phyloP scores from a whole-genome alignment of 1,139 yeast genomes.

The Blastobotrys raffinosifermentans region DNA sequence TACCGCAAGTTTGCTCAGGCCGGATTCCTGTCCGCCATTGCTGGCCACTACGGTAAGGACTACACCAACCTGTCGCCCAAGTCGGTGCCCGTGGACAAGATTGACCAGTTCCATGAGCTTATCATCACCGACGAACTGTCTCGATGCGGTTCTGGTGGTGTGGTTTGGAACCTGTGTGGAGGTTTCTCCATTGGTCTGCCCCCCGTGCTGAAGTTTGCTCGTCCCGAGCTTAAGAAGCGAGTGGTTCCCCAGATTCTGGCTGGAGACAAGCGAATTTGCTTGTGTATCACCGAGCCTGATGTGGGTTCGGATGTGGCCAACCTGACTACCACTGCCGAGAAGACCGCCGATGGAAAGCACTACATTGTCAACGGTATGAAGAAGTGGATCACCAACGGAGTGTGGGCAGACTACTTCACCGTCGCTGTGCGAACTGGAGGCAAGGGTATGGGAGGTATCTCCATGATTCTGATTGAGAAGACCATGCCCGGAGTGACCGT shows the following conservation, averaged over 20 bases:
- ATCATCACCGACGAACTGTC: conserved; percentile 36
- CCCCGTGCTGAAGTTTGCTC: conserved; percentile 35
- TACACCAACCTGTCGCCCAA: conserved; percentile 31
- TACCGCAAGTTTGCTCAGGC: conserved; percentile 31
- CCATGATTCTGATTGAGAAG: conserved; percentile 37
- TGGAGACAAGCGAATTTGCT: conserved; percentile 39
- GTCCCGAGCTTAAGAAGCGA: conserved; percentile 31
- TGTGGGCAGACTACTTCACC: conserved; percentile 39
- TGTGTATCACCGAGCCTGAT: conserved; percentile 40
- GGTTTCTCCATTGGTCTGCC: conserved; percentile 40
- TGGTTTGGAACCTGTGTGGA: conserved; percentile 37
- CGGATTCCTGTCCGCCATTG: conserved; percentile 32
- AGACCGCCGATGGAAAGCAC: conserved; percentile 37
- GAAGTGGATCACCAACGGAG: conserved; percentile 43
- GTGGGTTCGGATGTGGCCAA: conserved; percentile 44
- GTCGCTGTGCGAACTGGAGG: conserved; percentile 44
- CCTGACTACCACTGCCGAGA: conserved; percentile 35
- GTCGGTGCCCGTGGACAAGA: conserved; percentile 33
- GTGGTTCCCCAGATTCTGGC: conserved; percentile 33
- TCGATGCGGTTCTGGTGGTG: conserved; percentile 39
- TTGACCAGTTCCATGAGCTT: conserved; percentile 36
- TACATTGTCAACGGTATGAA: conserved; percentile 41
- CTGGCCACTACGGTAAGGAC: conserved; percentile 34
- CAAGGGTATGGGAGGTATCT: conserved; percentile 38
- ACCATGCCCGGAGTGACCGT: conserved; percentile 36